phyloP scores from a whole-genome alignment of 495 filamentous ascomycete genomes.

The Penicillium cosmopolitanum region DNA sequence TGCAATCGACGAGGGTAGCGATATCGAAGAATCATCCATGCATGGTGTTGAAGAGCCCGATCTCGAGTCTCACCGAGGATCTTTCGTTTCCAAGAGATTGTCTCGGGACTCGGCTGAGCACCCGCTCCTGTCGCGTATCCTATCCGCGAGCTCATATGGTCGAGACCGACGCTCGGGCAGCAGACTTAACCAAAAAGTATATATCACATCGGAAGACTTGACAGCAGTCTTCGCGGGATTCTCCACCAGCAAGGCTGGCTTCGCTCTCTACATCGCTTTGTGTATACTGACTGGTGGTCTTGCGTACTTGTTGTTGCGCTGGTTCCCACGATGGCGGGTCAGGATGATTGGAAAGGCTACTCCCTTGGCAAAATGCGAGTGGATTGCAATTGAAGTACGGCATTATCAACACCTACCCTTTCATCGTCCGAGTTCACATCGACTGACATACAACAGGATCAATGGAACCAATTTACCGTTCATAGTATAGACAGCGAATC shows the following conservation, averaged over 20 bases:
- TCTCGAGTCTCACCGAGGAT: slow-evolving; percentile 38
- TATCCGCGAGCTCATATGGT: slow-evolving; percentile 59
- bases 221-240: slow-evolving; percentile 93
- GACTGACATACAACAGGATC: slow-evolving; percentile 59
- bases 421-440: background rate
- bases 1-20: slow-evolving; percentile 54
- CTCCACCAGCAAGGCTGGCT: slow-evolving; percentile 69
- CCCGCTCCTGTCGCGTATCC: slow-evolving; percentile 68
- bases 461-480: slow-evolving; percentile 89
- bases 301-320: slow-evolving; percentile 81
- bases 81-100: slow-evolving; percentile 52
- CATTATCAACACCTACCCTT: background rate
- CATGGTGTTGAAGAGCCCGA: slow-evolving; percentile 35
- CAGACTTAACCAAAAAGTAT: slow-evolving; percentile 81
- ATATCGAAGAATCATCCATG: slow-evolving; percentile 53
- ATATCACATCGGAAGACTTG: slow-evolving; percentile 90
- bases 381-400: slow-evolving; percentile 85
- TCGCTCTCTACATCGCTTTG: slow-evolving; percentile 65
- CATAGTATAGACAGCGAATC: slow-evolving; percentile 64
- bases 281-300: slow-evolving; percentile 75
- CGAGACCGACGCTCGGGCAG: slow-evolving; percentile 59
- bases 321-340: slow-evolving; percentile 87
- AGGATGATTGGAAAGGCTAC: slow-evolving; percentile 69
- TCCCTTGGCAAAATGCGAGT: slow-evolving; percentile 72
- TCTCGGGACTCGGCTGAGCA: slow-evolving; percentile 67